Conservation (phyloP, 2,329 filamentous ascomycete species). For the Phyllosticta capitalensis region DNA sequence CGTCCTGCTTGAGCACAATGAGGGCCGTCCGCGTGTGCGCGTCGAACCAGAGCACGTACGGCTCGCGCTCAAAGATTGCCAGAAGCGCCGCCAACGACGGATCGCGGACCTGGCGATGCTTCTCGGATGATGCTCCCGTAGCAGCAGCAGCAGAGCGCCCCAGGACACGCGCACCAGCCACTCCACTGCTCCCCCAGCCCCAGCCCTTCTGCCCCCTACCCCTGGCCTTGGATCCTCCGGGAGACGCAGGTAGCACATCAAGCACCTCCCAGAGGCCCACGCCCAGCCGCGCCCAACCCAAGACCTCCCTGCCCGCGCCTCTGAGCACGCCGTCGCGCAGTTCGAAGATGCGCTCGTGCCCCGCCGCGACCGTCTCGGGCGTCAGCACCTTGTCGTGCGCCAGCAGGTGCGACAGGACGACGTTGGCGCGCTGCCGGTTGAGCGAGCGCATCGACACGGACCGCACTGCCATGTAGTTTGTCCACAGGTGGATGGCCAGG, state of each 20-base stretch:
- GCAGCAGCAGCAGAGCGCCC: slow-evolving; percentile 12
- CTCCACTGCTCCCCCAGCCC: not conserved
- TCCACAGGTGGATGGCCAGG: slow-evolving; percentile 66
- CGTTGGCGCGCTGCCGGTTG: slow-evolving; percentile 76
- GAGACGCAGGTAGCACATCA: slow-evolving; percentile 13
- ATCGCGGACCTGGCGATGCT: not conserved
- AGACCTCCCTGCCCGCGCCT: slow-evolving; percentile 33
- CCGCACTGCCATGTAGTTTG: slow-evolving; percentile 79
- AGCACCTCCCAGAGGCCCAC: slow-evolving; percentile 31
- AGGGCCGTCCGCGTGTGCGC: slow-evolving; percentile 33
- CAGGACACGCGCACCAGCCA: slow-evolving; percentile 15
- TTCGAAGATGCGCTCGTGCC: slow-evolving; percentile 49
- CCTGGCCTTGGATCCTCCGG: too few species aligned
- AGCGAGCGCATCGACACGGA: slow-evolving; percentile 74
- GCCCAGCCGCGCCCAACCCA: slow-evolving; percentile 50
- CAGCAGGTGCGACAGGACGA: slow-evolving; percentile 56
- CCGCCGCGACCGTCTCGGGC: slow-evolving; percentile 55
- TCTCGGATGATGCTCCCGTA: too few species aligned
- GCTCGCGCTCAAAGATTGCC: slow-evolving; percentile 40
- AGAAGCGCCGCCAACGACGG: slow-evolving; percentile 38
- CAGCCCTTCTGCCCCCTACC: too few species aligned
- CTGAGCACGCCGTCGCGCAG: slow-evolving; percentile 55
- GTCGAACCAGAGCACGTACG: slow-evolving; percentile 55
- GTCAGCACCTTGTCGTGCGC: slow-evolving; percentile 41
- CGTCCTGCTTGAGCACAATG: slow-evolving; percentile 56